Conservation (phyloP, 73 alveolate species). For the Stentor roeselii region DNA sequence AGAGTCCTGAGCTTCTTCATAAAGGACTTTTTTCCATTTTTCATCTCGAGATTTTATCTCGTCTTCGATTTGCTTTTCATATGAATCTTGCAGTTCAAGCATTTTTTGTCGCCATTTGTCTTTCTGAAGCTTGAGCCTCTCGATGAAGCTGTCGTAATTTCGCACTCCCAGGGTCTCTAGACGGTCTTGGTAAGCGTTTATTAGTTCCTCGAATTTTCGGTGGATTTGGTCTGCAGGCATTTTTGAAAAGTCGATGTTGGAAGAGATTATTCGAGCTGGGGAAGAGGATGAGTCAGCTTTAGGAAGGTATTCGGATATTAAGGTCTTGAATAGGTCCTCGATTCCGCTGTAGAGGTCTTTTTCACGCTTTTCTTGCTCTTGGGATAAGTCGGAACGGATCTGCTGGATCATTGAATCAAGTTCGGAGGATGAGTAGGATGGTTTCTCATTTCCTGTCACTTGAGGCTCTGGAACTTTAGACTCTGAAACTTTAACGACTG, state of each 20-base stretch:
- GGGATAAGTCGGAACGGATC: neutral
- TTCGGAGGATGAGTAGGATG: neutral
- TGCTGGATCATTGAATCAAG: neutral
- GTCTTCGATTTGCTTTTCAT: neutral
- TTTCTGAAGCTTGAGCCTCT: neutral
- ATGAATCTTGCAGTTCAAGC: neutral
- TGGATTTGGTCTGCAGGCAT: neutral
- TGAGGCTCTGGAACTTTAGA: neutral
- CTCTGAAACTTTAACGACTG: neutral
- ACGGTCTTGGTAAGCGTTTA: neutral
- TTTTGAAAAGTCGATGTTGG: neutral
- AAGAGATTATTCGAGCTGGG: neutral
- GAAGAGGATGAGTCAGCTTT: neutral
- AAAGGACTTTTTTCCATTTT: neutral
- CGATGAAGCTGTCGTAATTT: constrained; percentile 1
- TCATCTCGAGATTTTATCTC: neutral
- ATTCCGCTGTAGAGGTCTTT: neutral
- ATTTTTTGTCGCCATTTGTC: neutral
- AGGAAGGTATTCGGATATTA: neutral
- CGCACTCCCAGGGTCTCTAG: neutral
- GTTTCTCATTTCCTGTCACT: neutral
- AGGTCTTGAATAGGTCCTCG: neutral
- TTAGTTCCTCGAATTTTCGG: neutral
- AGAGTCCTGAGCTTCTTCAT: neutral
- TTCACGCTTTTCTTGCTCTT: neutral